phyloP scores from a whole-genome alignment of 768 basidiomycete genomes.

The Brasilioporus rufonigricans region DNA sequence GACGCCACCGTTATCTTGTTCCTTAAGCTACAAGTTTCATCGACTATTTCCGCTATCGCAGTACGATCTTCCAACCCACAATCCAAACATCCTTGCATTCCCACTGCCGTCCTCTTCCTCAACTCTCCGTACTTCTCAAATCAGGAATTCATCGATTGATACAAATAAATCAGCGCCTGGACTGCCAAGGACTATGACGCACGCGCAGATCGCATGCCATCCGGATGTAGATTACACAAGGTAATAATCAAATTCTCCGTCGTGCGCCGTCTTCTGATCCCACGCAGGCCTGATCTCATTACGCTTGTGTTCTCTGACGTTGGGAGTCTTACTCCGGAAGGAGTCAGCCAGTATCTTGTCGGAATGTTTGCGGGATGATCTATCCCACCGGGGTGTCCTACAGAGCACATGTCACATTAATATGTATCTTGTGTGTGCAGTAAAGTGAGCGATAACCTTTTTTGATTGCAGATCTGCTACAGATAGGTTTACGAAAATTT shows the following conservation, averaged over 20 bases:
- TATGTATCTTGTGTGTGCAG: slow-evolving; percentile 15
- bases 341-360: slow-evolving; percentile 92
- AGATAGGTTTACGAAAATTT: slow-evolving; percentile 20
- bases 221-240: slow-evolving; percentile 95
- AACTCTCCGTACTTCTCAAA: background rate
- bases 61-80: slow-evolving; percentile 83
- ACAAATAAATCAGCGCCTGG: slow-evolving; percentile 3
- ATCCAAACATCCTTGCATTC: slow-evolving; percentile 72
- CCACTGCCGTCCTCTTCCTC: slow-evolving; percentile 36
- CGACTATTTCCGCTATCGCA: slow-evolving; percentile 92
- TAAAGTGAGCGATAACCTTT: slow-evolving; percentile 41
- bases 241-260: slow-evolving; percentile 37
- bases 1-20: slow-evolving; percentile 22
- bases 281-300: slow-evolving; percentile 80
- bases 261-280: slow-evolving; percentile 23
- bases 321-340: slow-evolving; percentile 88
- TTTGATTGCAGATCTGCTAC: slow-evolving; percentile 18
- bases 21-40: slow-evolving; percentile 90
- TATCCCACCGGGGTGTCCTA: slow-evolving; percentile 9
- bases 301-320: slow-evolving; percentile 93
- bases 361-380: slow-evolving; percentile 84
- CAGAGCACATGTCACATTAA: background rate
- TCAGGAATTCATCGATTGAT: slow-evolving; percentile 2
- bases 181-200: slow-evolving; percentile 52
- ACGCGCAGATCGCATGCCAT: slow-evolving; percentile 77